A percentile compares a stretch with the other conserved stretches of the same genome.
Evolutionary conservation across 768 basidiomycete genomes (phyloP).

Genomic region (Agaricus blazei): DNA sequence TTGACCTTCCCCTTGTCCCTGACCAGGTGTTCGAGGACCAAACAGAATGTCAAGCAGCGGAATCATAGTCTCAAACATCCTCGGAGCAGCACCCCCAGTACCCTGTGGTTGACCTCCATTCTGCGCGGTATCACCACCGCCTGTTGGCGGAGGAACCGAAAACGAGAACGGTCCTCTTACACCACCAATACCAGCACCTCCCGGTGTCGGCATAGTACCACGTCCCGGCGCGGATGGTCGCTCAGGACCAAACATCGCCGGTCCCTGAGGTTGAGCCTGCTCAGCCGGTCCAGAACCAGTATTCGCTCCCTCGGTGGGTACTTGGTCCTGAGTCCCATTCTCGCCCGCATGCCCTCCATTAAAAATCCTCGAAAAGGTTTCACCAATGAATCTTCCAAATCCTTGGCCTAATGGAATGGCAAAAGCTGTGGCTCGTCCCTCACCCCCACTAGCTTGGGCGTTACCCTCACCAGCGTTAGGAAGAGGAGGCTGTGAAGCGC

Average conservation of each 20-base stretch:
- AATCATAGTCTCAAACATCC: background rate
- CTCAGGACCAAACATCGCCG: slow-evolving; percentile 5
- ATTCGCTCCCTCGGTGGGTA: background rate
- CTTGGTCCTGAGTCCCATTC: background rate
- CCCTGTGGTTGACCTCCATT: background rate
- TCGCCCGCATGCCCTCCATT: background rate
- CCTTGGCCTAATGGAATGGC: background rate
- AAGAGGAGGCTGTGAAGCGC: background rate
- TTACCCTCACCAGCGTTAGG: background rate
- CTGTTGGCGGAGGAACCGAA: background rate
- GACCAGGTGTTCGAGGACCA: background rate
- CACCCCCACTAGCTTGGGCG: background rate
- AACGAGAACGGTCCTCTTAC: background rate
- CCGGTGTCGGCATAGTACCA: background rate
- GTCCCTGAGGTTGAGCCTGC: background rate
- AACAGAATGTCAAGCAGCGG: background rate
- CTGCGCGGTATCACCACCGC: background rate
- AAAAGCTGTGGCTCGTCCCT: background rate
- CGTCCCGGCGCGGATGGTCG: background rate
- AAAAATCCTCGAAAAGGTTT: slow-evolving; percentile 2
- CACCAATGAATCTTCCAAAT: background rate
- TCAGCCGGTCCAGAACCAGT: background rate
- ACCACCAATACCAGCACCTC: background rate
- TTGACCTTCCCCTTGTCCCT: slow-evolving; percentile 1
- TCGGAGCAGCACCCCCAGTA: background rate